Conservation (phyloP, 2,329 filamentous ascomycete species). For the Thielaviopsis euricoi region DNA sequence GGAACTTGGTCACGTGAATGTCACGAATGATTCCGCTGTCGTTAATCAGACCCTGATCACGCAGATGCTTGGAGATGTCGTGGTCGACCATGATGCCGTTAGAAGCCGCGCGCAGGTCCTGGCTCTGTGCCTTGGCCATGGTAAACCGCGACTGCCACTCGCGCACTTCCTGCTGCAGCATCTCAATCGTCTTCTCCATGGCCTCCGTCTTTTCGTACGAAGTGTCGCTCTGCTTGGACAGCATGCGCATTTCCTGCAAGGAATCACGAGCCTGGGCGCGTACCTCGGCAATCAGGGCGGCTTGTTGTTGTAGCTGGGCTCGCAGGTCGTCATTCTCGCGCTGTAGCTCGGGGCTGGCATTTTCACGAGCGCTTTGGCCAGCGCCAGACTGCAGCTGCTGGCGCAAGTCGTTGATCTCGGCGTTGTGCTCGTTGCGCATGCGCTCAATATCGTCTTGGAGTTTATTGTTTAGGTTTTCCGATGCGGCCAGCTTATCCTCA, state of each 20-base stretch:
- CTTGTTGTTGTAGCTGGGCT: conserved; percentile 51
- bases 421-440: conserved; percentile 50
- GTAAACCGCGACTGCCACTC: conserved; percentile 87
- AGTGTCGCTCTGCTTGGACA: conserved; percentile 65
- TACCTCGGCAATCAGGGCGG: conserved; percentile 73
- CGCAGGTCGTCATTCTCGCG: conserved; percentile 55
- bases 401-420: conserved; percentile 44
- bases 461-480: conserved; percentile 61
- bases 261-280: conserved; percentile 69
- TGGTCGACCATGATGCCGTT: conserved; percentile 53
- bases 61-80: conserved; percentile 50
- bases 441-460: conserved; percentile 65
- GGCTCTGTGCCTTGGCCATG: conserved; percentile 71
- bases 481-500: conserved; percentile 57
- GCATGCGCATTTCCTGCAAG: conserved; percentile 70
- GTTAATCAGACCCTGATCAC: conserved; percentile 50
- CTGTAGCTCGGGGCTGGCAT: conserved; percentile 30
- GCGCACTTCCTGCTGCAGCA: conserved; percentile 66
- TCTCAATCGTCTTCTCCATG: conserved; percentile 56
- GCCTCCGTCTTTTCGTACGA: conserved; percentile 70
- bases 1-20: conserved; percentile 85
- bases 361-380: background rate
- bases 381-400: conserved; percentile 35
- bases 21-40: conserved; percentile 72
- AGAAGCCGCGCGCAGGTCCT: conserved; percentile 65